Conservation (phyloP, 2,329 filamentous ascomycete species). For the Sporothrix pallida region DNA sequence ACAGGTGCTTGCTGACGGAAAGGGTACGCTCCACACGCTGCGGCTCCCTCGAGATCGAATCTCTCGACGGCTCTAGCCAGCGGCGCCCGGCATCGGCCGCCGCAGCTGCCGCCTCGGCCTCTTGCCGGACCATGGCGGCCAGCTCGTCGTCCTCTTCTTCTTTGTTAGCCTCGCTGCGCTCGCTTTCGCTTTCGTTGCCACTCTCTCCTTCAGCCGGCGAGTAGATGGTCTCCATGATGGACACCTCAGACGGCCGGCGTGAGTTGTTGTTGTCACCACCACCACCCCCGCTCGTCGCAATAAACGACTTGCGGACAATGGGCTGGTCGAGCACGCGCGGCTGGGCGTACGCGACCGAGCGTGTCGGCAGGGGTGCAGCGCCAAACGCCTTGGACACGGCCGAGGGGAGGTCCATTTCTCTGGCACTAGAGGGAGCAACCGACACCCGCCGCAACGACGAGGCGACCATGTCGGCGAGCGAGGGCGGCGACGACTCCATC, state of each 20-base stretch:
- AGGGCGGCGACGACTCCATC: neutral
- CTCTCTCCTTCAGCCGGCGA: slow-evolving; percentile 11
- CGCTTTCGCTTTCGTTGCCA: neutral
- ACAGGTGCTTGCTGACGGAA: neutral
- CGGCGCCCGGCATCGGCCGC: slow-evolving; percentile 4
- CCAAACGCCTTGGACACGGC: slow-evolving; percentile 21
- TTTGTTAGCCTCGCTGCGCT: neutral
- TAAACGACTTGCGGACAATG: slow-evolving; percentile 27
- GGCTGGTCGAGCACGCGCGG: slow-evolving; percentile 26
- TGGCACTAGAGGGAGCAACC: neutral
- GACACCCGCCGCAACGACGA: slow-evolving; percentile 1
- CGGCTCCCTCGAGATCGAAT: neutral
- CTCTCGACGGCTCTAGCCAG: slow-evolving; percentile 22
- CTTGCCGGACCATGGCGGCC: slow-evolving; percentile 24
- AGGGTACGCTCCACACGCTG: neutral
- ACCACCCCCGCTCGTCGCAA: slow-evolving; percentile 10
- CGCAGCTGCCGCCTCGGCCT: slow-evolving; percentile 2
- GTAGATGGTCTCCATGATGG: slow-evolving; percentile 28
- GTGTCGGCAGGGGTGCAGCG: slow-evolving; percentile 1
- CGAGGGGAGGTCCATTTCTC: neutral
- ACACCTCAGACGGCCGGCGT: slow-evolving; percentile 12
- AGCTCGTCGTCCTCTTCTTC: neutral
- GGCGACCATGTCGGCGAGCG: slow-evolving; percentile 25
- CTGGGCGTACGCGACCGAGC: slow-evolving; percentile 8
- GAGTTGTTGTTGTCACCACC: neutral